A percentile compares a stretch with the other conserved stretches of the same genome.
These are phyloP conservation scores for Dioscorea zingiberensis DNA, from an alignment of 106 monocot species.

Conservation along the genomic window DNA sequence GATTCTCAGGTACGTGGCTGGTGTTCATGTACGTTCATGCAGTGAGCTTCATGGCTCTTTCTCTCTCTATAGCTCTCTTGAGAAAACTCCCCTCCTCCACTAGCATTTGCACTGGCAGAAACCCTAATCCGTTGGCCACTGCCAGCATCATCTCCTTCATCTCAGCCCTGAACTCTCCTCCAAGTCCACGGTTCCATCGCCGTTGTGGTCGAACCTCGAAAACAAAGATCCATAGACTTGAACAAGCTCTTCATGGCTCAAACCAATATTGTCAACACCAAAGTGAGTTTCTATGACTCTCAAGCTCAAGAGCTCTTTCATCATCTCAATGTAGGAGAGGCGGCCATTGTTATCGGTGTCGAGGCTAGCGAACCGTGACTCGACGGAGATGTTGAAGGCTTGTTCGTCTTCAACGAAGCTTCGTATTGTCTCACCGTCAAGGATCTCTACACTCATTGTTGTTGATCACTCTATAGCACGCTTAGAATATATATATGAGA, in stretches of 20 bases:
- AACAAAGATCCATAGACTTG: constrained; percentile 40
- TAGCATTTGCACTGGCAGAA: constrained; percentile 56
- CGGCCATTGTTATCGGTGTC: constrained; percentile 18
- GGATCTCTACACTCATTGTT: constrained; percentile 44
- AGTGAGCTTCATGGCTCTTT: neutral
- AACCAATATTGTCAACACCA: constrained; percentile 14
- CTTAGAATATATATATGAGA: no score
- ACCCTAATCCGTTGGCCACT: constrained; percentile 55
- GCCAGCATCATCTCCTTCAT: constrained; percentile 71
- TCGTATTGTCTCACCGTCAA: constrained; percentile 42
- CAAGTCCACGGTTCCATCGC: constrained; percentile 35
- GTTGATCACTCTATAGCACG: no score
- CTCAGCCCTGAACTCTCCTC: constrained; percentile 61
- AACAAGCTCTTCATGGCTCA: constrained; percentile 25
- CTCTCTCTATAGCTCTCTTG: constrained; percentile 48
- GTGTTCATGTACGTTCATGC: neutral
- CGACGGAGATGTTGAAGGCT: constrained; percentile 5
- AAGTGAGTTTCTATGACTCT: constrained; percentile 45
- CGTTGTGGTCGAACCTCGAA: constrained; percentile 46
- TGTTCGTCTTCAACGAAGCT: constrained; percentile 41
- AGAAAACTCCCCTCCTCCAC: constrained; percentile 69
- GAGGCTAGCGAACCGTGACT: constrained; percentile 16
- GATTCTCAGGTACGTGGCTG: neutral
- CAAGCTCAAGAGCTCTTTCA: constrained; percentile 38
- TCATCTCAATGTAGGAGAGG: constrained; percentile 21